Evolutionary conservation across 2,329 filamentous ascomycete genomes (phyloP).

Genomic region (Fusarium napiforme): DNA sequence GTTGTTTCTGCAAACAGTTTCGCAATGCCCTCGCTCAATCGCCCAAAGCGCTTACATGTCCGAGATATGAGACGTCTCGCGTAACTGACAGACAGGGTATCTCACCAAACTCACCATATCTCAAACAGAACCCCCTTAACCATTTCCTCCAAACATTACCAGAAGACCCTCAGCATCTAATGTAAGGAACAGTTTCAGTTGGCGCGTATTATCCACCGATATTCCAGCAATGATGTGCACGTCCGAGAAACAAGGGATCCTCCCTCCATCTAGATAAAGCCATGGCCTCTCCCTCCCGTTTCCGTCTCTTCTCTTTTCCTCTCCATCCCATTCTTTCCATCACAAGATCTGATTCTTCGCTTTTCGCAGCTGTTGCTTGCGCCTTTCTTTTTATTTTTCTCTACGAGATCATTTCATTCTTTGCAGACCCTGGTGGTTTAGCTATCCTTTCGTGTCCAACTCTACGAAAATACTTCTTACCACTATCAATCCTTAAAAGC

Average conservation of each 20-base stretch:
- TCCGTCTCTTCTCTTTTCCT: constrained; percentile 1
- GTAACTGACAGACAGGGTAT: constrained; percentile 31
- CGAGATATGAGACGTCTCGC: constrained; percentile 38
- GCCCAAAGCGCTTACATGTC: constrained; percentile 25
- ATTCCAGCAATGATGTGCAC: constrained; percentile 41
- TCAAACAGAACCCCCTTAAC: constrained; percentile 18
- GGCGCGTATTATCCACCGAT: constrained; percentile 17
- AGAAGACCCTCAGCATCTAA: constrained; percentile 26
- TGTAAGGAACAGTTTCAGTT: constrained; percentile 38
- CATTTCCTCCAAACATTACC: background rate
- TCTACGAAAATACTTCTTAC: constrained; percentile 1
- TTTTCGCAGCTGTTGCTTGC: constrained; percentile 44
- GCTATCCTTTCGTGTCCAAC: constrained; percentile 15
- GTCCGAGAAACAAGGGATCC: constrained; percentile 10
- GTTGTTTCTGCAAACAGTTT: constrained; percentile 1
- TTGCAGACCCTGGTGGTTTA: constrained; percentile 45
- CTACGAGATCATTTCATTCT: constrained; percentile 43
- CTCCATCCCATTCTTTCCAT: constrained; percentile 43
- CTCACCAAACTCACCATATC: background rate
- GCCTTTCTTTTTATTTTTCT: constrained; percentile 41
- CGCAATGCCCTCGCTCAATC: background rate
- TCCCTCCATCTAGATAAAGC: constrained; percentile 16
- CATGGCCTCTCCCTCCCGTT: background rate
- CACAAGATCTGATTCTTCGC: constrained; percentile 32
- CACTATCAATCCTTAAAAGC: constrained; percentile 18